Base-by-base conservation (phyloP, 2,329 filamentous ascomycete genomes). In the Penicillium palitans region DNA sequence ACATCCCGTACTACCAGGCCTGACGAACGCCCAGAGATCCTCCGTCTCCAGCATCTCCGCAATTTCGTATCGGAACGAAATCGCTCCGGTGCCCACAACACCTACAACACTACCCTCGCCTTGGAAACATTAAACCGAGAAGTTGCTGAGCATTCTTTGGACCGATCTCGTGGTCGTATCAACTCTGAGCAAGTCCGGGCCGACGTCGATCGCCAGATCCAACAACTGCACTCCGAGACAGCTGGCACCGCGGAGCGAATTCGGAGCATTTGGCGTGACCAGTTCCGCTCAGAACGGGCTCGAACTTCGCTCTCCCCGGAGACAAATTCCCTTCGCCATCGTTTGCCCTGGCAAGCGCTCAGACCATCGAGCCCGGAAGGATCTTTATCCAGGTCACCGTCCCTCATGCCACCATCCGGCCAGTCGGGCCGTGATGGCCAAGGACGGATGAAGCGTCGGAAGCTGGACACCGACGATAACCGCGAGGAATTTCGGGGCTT, bases 401-500 rank as follows among this genome's bases (percentile, higher is more conserved):
- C 64, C 45, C 47, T 64, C 60, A 70, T 72, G 65, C 65, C 69
- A 8, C 64, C 64, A 33, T 63, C 67, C 9, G 39, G 59, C 17
- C 68, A 68, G 47, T 45, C 54, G 42, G 49, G 50, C 42, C 69
- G 68, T 21, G 64, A 63, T 52, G 70, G 74, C 52, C 82, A 85
- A 55, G 80, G 84, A 60, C 70, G 75, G 57, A 77, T 77, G 49
- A 92, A 92, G 73, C 84, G 89, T 46, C 83, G 89, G 61, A 91
- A 90, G 72, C 74, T 91, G 39, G 88, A 90, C 66, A 80, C 84
- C 1, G 87, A 90, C 61, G 81, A 81, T 47, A 74, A 80, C 15
- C 75, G 80, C 27, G 74, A 78, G 59, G 76, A 73, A 4, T 64
- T 71, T n/a, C 71, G 69, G 59, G 84, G 82, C 2, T 90, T 93